Evolutionary conservation across 352 stramenopile genomes (phyloP).

Genomic region (Phytopythium delawarense): DNA sequence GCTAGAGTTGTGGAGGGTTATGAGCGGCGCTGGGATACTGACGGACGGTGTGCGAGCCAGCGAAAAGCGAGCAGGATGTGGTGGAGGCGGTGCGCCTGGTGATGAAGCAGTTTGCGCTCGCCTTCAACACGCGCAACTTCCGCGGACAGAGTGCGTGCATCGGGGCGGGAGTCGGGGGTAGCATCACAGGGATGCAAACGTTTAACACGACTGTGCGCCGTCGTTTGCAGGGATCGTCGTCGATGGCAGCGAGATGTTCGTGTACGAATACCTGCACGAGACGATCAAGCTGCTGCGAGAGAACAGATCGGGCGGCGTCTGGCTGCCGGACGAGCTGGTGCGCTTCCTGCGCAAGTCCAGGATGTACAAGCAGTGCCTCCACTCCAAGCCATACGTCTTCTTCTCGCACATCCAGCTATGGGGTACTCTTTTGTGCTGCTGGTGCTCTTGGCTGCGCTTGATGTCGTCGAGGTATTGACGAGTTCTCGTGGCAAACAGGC

Average conservation of each 20-base stretch:
- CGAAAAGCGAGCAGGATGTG: constrained; percentile 33
- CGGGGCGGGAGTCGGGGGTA: neutral
- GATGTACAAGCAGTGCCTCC: constrained; percentile 46
- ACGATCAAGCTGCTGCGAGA: constrained; percentile 52
- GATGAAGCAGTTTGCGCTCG: constrained; percentile 56
- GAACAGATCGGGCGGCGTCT: constrained; percentile 53
- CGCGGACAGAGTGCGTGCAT: constrained; percentile 46
- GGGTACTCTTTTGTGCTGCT: constrained; percentile 20
- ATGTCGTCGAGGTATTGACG: neutral
- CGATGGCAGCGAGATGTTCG: constrained; percentile 33
- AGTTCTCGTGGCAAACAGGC: constrained; percentile 12
- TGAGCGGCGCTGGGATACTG: neutral
- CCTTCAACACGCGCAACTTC: constrained; percentile 66
- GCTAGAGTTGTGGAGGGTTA: neutral
- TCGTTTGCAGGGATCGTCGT: constrained; percentile 27
- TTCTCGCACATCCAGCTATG: constrained; percentile 69
- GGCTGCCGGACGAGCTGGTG: constrained; percentile 63
- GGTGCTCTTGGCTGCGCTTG: neutral
- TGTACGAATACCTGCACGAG: constrained; percentile 72
- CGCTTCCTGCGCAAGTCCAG: constrained; percentile 57
- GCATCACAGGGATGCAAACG: neutral
- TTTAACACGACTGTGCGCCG: neutral
- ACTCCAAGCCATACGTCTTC: constrained; percentile 37
- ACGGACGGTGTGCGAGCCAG: constrained; percentile 9
- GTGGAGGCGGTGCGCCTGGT: constrained; percentile 38